These are phyloP conservation scores for Boletus pseudopeckii DNA, from an alignment of 768 basidiomycete genomes.

Conservation along the genomic window DNA sequence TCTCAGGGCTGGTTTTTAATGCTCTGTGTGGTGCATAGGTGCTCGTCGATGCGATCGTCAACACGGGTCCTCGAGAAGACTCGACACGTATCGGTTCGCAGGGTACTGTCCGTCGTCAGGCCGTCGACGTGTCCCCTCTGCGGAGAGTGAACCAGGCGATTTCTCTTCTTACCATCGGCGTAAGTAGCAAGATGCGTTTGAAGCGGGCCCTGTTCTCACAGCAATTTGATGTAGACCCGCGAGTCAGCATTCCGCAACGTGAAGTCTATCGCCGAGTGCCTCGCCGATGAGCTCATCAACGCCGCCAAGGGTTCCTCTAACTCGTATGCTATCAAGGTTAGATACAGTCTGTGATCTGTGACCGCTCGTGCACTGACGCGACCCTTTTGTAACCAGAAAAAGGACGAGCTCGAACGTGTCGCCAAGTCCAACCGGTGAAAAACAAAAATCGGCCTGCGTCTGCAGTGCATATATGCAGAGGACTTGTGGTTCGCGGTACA, in stretches of 20 bases:
- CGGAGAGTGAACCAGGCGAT: slow-evolving; percentile 98
- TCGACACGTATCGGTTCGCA: slow-evolving; percentile 99
- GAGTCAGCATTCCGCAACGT: slow-evolving; percentile 99
- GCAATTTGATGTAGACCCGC: slow-evolving; percentile 70
- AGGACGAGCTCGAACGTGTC: slow-evolving; percentile 99
- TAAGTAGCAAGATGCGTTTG: slow-evolving; percentile 40
- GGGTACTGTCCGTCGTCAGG: slow-evolving; percentile 99
- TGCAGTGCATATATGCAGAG: slow-evolving; percentile 1
- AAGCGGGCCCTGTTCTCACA: background rate
- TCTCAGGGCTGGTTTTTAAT: background rate
- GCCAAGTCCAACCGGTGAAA: slow-evolving; percentile 99
- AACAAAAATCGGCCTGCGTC: slow-evolving; percentile 34
- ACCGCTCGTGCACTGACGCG: slow-evolving; percentile 1
- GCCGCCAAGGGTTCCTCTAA: slow-evolving; percentile 99
- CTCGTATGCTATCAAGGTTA: slow-evolving; percentile 99
- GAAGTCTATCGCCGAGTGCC: slow-evolving; percentile 98
- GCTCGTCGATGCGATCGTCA: slow-evolving; percentile 97
- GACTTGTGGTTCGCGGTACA: slow-evolving; percentile 12
- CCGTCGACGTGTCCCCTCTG: slow-evolving; percentile 98
- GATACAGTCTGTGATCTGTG: slow-evolving; percentile 4
- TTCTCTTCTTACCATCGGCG: slow-evolving; percentile 91
- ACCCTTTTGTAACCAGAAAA: slow-evolving; percentile 58
- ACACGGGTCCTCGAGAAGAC: slow-evolving; percentile 99
- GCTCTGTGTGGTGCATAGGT: slow-evolving; percentile 45
- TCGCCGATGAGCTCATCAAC: slow-evolving; percentile 99